Percentiles rank a stretch among this genome's conserved stretches.
Evolutionary conservation across 176 grass and related monocot species (phyloP).

Genomic region (Sorghum bicolor): DNA sequence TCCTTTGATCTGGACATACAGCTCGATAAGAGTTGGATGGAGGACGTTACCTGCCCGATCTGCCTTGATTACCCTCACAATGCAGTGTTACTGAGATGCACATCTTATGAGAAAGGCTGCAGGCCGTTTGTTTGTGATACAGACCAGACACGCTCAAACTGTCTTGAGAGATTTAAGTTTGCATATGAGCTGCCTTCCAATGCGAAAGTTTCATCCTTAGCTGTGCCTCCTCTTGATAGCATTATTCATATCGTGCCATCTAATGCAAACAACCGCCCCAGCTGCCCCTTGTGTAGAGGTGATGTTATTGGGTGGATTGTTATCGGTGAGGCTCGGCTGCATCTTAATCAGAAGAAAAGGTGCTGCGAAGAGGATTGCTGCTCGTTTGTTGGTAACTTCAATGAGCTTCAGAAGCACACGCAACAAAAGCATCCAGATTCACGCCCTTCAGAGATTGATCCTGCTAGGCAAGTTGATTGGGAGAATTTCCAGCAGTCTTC

Average conservation of each 20-base stretch:
- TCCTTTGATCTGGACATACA: constrained; percentile 60
- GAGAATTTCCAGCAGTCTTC: constrained; percentile 97
- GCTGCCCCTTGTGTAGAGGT: constrained; percentile 81
- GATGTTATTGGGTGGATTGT: constrained; percentile 93
- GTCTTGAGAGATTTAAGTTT: constrained; percentile 82
- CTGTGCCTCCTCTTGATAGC: constrained; percentile 51
- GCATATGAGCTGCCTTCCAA: constrained; percentile 65
- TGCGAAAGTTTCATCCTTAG: constrained; percentile 52
- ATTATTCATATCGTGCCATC: constrained; percentile 71
- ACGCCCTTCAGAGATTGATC: constrained; percentile 87
- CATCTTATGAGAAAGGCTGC: constrained; percentile 84
- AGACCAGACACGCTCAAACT: constrained; percentile 87
- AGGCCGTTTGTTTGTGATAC: constrained; percentile 92
- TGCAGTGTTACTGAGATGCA: constrained; percentile 70
- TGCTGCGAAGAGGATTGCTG: constrained; percentile 84
- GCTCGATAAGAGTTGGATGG: constrained; percentile 55
- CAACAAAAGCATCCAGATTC: constrained; percentile 89
- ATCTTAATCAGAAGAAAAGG: constrained; percentile 86
- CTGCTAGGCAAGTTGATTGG: constrained; percentile 81
- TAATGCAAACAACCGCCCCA: constrained; percentile 57
- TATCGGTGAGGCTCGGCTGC: constrained; percentile 64
- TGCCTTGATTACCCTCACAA: constrained; percentile 94
- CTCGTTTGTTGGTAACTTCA: constrained; percentile 72
- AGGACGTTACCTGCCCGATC: constrained; percentile 88
- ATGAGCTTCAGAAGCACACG: constrained; percentile 86